These are phyloP conservation scores for Hippophae rhamnoides DNA, from an alignment of 306 rosid species.

Conservation along the genomic window DNA sequence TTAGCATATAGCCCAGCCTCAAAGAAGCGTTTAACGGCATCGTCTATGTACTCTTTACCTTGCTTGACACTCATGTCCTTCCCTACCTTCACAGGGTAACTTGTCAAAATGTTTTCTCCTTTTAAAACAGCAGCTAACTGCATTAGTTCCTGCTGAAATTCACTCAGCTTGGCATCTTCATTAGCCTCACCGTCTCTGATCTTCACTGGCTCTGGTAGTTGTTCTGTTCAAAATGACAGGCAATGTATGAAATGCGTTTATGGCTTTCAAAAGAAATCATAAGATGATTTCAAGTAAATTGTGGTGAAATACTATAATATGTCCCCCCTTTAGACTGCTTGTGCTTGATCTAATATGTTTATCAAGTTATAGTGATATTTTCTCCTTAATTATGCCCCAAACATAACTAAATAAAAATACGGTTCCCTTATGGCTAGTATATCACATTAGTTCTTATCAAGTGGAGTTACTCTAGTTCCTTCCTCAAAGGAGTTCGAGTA, in stretches of 20 bases:
- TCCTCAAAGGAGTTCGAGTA: too few species aligned
- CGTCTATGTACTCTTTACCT: slow-evolving; percentile 64
- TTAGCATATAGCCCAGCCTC: slow-evolving; percentile 60
- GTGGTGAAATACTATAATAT: too few species aligned
- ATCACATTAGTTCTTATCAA: too few species aligned
- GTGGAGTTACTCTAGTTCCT: too few species aligned
- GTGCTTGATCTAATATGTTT: too few species aligned
- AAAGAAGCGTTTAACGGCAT: slow-evolving; percentile 54
- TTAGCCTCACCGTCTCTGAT: slow-evolving; percentile 43
- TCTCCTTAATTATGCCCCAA: too few species aligned
- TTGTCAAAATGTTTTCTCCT: slow-evolving; percentile 61
- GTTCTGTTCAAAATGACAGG: slow-evolving; percentile 27
- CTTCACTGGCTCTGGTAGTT: slow-evolving; percentile 49
- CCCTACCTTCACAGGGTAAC: slow-evolving; percentile 49
- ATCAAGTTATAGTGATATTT: too few species aligned
- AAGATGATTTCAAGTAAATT: too few species aligned
- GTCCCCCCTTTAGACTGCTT: too few species aligned
- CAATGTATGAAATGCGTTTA: neutral
- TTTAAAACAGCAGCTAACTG: slow-evolving; percentile 74
- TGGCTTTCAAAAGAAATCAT: too few species aligned
- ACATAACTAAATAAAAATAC: too few species aligned
- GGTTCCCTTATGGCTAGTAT: too few species aligned
- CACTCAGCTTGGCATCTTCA: slow-evolving; percentile 46
- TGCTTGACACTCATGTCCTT: slow-evolving; percentile 60
- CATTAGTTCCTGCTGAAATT: slow-evolving; percentile 73